Evolutionary conservation across 108 stramenopile genomes (phyloP).

Genomic region (Skeletonema costatum): DNA sequence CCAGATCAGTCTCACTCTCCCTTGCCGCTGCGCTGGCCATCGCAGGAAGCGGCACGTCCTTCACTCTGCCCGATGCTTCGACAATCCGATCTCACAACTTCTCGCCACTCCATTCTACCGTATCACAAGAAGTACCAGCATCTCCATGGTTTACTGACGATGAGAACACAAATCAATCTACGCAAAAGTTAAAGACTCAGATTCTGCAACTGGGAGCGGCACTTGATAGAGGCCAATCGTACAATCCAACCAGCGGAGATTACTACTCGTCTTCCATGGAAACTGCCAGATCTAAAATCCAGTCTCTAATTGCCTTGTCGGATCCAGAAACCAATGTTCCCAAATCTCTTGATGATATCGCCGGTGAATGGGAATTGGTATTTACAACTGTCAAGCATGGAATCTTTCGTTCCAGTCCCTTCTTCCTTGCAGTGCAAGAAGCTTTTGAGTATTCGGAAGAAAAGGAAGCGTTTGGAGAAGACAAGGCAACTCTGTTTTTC

Average conservation of each 20-base stretch:
- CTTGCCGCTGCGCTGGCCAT: not conserved
- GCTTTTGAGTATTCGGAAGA: slow-evolving; percentile 78
- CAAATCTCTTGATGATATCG: slow-evolving; percentile 53
- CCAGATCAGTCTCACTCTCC: not conserved
- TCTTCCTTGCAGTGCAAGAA: slow-evolving; percentile 90
- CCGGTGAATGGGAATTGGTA: slow-evolving; percentile 90
- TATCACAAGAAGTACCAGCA: not conserved
- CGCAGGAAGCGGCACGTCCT: not conserved
- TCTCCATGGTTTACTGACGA: slow-evolving; percentile 47
- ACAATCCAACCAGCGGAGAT: slow-evolving; percentile 85
- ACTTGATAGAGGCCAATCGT: slow-evolving; percentile 87
- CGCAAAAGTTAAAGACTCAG: slow-evolving; percentile 66
- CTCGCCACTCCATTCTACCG: not conserved
- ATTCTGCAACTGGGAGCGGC: slow-evolving; percentile 85
- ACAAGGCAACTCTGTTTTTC: slow-evolving; percentile 91
- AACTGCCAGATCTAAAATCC: slow-evolving; percentile 59
- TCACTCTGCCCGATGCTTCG: not conserved
- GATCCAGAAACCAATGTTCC: slow-evolving; percentile 54
- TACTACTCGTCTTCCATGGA: slow-evolving; percentile 80
- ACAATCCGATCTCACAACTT: not conserved
- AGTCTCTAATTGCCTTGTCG: slow-evolving; percentile 53
- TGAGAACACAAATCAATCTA: slow-evolving; percentile 6
- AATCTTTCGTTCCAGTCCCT: slow-evolving; percentile 83
- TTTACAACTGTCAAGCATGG: slow-evolving; percentile 86
- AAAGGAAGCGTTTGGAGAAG: slow-evolving; percentile 68